phyloP scores from a whole-genome alignment of 2,329 filamentous ascomycete genomes.

The Thielaviopsis euricoi region DNA sequence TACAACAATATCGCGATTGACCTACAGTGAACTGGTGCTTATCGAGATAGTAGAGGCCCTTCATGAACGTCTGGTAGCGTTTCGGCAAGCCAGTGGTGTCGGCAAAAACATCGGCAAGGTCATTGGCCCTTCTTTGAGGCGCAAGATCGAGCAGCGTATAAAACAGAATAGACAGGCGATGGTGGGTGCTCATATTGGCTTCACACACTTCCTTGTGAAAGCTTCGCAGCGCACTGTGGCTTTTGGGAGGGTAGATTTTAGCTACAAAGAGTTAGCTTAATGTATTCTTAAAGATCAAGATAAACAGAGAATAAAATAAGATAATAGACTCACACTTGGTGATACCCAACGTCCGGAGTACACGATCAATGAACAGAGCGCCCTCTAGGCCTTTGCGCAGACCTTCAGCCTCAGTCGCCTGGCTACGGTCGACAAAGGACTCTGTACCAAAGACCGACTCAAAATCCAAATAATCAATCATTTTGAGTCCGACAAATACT shows the following conservation, averaged over 20 bases:
- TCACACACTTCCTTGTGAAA: conserved; percentile 56
- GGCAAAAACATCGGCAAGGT: conserved; percentile 41
- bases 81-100: conserved; percentile 47
- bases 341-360: conserved; percentile 54
- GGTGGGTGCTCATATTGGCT: conserved; percentile 47
- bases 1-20: background rate
- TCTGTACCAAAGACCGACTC: conserved; percentile 48
- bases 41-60: conserved; percentile 70
- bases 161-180: conserved; percentile 70
- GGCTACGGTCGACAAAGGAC: conserved; percentile 40
- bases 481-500: conserved; percentile 18
- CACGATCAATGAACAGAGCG: conserved; percentile 62
- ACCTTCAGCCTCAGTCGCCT: conserved; percentile 45
- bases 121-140: conserved; percentile 30
- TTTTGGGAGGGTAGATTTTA: conserved; percentile 59
- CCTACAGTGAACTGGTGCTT: conserved; percentile 47
- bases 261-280: conserved; percentile 21
- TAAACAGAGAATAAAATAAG: background rate
- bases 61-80: conserved; percentile 66
- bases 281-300: background rate
- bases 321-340: conserved; percentile 38
- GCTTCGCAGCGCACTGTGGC: conserved; percentile 47
- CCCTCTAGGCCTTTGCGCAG: conserved; percentile 53
- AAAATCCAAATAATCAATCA: conserved; percentile 51
- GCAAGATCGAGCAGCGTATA: conserved; percentile 65